Conservation (phyloP, 805 yeast genomes). For the Saturnispora ahearnii region DNA sequence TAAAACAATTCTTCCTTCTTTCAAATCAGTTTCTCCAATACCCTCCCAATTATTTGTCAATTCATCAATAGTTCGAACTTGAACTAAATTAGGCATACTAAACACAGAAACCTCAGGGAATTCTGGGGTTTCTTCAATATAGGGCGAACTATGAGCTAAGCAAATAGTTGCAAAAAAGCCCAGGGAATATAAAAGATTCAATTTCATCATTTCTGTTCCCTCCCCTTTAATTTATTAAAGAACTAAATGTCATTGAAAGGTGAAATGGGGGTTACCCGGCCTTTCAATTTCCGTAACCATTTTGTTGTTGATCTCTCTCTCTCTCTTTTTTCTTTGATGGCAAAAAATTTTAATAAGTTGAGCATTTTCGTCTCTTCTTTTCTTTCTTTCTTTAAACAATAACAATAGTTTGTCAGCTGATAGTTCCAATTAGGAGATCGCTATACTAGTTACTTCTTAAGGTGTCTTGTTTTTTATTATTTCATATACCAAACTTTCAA, state of each 20-base stretch:
- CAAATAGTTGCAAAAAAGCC: background rate
- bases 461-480: too few relatives aligned
- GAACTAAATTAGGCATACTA: conserved; percentile 22
- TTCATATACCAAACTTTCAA: too few relatives aligned
- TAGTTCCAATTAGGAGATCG: too few relatives aligned
- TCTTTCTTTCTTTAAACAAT: too few relatives aligned
- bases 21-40: conserved; percentile 31
- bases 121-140: background rate
- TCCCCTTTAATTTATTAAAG: background rate
- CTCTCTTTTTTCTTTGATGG: background rate
- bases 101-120: conserved; percentile 7
- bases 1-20: conserved; percentile 45
- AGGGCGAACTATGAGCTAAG: background rate
- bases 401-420: too few relatives aligned
- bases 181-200: background rate
- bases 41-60: conserved; percentile 40
- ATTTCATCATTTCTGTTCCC: background rate
- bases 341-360: too few relatives aligned
- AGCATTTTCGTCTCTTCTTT: too few relatives aligned
- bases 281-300: background rate
- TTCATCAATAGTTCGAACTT: conserved; percentile 17
- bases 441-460: too few relatives aligned
- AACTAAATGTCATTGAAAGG: background rate
- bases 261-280: conserved; percentile 1
- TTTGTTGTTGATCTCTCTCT: background rate